Evolutionary conservation across 2,329 filamentous ascomycete species (phyloP).

Genomic region (Gaeumannomyces tritici): DNA sequence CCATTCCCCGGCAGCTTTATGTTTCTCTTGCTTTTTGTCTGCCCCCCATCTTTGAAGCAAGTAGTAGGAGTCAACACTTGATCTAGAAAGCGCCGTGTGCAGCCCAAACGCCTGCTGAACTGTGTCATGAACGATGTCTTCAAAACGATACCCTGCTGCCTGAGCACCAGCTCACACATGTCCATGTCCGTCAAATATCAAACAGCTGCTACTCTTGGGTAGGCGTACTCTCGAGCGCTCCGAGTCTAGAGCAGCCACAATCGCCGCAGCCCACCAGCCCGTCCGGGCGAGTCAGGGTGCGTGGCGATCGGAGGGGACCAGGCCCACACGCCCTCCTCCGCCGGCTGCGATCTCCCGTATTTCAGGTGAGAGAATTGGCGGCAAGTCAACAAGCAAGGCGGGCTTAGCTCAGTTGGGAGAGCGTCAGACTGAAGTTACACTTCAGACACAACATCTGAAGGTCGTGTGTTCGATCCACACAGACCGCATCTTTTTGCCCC

Average conservation of each 20-base stretch:
- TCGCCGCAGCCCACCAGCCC: no score
- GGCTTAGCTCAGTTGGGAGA: conserved; percentile 5
- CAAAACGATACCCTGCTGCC: no score
- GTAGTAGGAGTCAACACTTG: no score
- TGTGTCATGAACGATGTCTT: no score
- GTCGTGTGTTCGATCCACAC: conserved; percentile 5
- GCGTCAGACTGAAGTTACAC: conserved; percentile 5
- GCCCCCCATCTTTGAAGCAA: no score
- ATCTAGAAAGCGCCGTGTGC: no score
- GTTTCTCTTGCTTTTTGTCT: not conserved
- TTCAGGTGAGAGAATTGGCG: not conserved
- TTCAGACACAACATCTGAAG: conserved; percentile 3
- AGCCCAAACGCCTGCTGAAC: no score
- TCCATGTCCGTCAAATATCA: no score
- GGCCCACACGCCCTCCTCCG: not conserved
- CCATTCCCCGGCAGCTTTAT: not conserved
- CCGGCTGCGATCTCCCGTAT: not conserved
- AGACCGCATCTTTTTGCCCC: conserved; percentile 2
- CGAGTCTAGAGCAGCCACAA: not conserved
- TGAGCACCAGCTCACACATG: no score
- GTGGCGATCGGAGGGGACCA: not conserved
- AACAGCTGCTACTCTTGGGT: no score
- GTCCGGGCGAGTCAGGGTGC: no score
- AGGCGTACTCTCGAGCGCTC: no score
- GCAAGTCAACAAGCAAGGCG: not conserved